Evolutionary conservation across 129 eudicot genomes (phyloP).

Genomic region (Ambrosia artemisiifolia): DNA sequence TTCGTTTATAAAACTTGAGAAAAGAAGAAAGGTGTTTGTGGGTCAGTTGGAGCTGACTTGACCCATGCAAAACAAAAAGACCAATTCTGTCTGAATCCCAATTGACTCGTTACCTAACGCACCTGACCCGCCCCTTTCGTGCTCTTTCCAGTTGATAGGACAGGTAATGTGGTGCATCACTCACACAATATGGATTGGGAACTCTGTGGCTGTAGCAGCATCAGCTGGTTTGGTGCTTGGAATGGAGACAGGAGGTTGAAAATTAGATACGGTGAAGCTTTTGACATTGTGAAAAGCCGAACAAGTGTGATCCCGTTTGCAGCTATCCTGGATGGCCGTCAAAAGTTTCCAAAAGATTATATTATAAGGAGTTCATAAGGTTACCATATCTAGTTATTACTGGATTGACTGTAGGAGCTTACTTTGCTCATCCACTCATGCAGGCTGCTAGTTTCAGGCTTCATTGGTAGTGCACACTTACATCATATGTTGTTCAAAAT

Average conservation of each 20-base stretch:
- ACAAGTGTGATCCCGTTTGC: conserved; percentile 92
- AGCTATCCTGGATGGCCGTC: conserved; percentile 92
- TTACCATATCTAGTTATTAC: conserved; percentile 82
- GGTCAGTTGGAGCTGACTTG: neutral
- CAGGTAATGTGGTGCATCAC: conserved; percentile 98
- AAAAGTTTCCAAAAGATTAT: conserved; percentile 78
- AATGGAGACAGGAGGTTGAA: conserved; percentile 87
- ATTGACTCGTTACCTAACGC: neutral
- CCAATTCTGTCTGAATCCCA: neutral
- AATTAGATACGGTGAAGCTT: conserved; percentile 71
- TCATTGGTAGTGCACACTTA: conserved; percentile 62
- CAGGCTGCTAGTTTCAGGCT: conserved; percentile 90
- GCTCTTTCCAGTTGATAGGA: conserved; percentile 72
- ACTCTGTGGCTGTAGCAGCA: conserved; percentile 92
- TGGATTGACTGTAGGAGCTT: conserved; percentile 77
- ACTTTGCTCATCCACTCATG: conserved; percentile 96
- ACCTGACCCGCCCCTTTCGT: neutral
- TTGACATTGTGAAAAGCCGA: conserved; percentile 72
- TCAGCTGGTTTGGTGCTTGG: conserved; percentile 97
- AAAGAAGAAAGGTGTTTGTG: neutral
- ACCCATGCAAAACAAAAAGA: neutral
- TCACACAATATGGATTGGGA: conserved; percentile 96
- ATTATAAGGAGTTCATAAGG: conserved; percentile 78
- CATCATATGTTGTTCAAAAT: neutral
- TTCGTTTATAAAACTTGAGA: neutral